Base-by-base conservation (phyloP, 2,329 filamentous ascomycete species). In the Monosporascus sp. region DNA sequence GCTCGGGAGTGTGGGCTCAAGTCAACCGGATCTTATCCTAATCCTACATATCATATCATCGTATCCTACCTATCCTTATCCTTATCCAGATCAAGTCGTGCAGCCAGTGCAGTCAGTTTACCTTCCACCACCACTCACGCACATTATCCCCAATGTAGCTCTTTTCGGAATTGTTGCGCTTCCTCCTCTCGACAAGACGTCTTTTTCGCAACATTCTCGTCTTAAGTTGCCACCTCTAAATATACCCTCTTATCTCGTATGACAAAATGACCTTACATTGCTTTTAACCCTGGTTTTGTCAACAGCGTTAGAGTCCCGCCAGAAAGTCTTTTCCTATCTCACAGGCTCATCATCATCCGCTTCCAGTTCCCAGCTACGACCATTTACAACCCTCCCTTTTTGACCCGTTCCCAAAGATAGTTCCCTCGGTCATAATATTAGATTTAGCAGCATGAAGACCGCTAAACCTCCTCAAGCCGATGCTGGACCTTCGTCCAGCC, bases 371-470 rank as follows among this genome's bases (percentile, higher is more conserved):
- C 5, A 18, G 9, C 11, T 24, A 14, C 31, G 3, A 14, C 31
- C 11, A 34, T 34, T 41, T n/a, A 9, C 18, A 41, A 39, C 38
- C 38, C 38, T 39, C 15, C n/a, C 15, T 6, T 39, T 18, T 41
- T 34, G 9, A 5, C 9, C 31, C 14, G 11, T 34, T 34, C 31
- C 31, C 31, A 14, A 5, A 34, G 9, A 34, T 14, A 14, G 31
- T 5, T 6, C 31, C 9, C 9, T 55, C 48, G 18, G 47, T 48
- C 41, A 22, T 31, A 24, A 27, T 22, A 22, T 48, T 34, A 15
- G 42, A 45, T 38, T 49, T 25, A 50, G 34, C 57, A 70, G 62
- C 39, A 84, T 84, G 81, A 84, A 81, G 70, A 77, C 79, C 46
- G 75, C 77, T 48, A 83, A 81, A 62, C 70, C 72, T 25, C 64